A percentile compares a stretch with the other conserved stretches of the same genome.
Evolutionary conservation across 306 rosid genomes (phyloP).

Genomic region (Arachis stenosperma): DNA sequence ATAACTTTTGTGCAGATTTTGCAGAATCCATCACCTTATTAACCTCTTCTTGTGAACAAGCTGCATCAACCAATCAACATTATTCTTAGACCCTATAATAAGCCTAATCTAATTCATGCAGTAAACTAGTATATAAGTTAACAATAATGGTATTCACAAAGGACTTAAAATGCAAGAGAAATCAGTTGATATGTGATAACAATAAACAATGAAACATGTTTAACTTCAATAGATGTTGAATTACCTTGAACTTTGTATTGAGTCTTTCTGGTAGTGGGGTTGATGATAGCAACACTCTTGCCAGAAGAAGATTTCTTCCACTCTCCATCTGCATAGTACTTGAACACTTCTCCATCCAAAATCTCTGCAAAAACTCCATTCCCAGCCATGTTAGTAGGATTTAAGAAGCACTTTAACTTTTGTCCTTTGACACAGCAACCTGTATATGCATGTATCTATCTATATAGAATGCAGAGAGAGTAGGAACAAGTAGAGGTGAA

Average conservation of each 20-base stretch:
- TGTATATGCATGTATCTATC: neutral
- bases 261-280: slow-evolving; percentile 82
- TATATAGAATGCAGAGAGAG: slow-evolving; percentile 8
- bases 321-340: slow-evolving; percentile 81
- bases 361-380: slow-evolving; percentile 77
- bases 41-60: slow-evolving; percentile 94
- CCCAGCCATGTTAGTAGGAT: slow-evolving; percentile 62
- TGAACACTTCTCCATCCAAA: slow-evolving; percentile 80
- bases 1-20: slow-evolving; percentile 81
- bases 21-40: slow-evolving; percentile 84
- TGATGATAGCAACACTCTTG: slow-evolving; percentile 77
- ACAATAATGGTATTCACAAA: neutral
- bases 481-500: neutral
- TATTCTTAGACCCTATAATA: slow-evolving; percentile 21
- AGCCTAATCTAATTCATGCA: no score
- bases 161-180: slow-evolving; percentile 1
- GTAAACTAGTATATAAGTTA: no score
- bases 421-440: neutral
- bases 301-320: slow-evolving; percentile 89
- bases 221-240: neutral
- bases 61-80: slow-evolving; percentile 47
- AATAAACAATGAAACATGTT: neutral
- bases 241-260: slow-evolving; percentile 97
- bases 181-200: neutral
- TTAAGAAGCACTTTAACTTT: neutral